phyloP scores from a whole-genome alignment of 371 early-diverging fungal genomes.

The Mortierella sp. region DNA sequence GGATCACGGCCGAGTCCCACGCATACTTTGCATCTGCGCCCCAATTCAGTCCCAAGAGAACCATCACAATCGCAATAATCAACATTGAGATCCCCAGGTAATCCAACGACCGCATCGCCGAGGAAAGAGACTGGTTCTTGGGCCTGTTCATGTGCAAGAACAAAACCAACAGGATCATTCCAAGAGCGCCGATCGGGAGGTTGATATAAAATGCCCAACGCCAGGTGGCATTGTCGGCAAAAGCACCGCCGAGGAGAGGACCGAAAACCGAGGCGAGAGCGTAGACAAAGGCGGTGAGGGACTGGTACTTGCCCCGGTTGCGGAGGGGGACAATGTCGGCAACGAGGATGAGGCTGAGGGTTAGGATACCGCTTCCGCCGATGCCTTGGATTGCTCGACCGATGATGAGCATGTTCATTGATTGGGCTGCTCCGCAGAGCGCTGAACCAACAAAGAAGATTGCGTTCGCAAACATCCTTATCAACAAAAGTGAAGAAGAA shows the following conservation, averaged over 20 bases:
- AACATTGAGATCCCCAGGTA: slow-evolving; percentile 58
- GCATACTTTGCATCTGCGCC: slow-evolving; percentile 73
- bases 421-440: slow-evolving; percentile 67
- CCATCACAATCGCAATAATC: slow-evolving; percentile 61
- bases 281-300: slow-evolving; percentile 62
- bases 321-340: slow-evolving; percentile 70
- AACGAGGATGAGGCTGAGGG: slow-evolving; percentile 75
- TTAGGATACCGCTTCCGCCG: slow-evolving; percentile 84
- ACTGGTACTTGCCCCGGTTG: slow-evolving; percentile 65
- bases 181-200: slow-evolving; percentile 70
- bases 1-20: slow-evolving; percentile 72
- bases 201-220: slow-evolving; percentile 82
- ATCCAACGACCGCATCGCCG: slow-evolving; percentile 52
- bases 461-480: slow-evolving; percentile 66
- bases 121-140: slow-evolving; percentile 54
- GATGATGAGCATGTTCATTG: slow-evolving; percentile 65
- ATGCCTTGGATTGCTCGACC: slow-evolving; percentile 80
- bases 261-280: slow-evolving; percentile 74
- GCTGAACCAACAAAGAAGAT: slow-evolving; percentile 68
- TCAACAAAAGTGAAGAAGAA: slow-evolving; percentile 70
- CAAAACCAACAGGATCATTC: slow-evolving; percentile 63
- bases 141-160: slow-evolving; percentile 63
- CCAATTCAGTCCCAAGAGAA: slow-evolving; percentile 77
- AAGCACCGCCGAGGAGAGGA: slow-evolving; percentile 79
- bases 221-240: slow-evolving; percentile 67